Percentiles rank a stretch among this genome's conserved stretches.
phyloP scores from a whole-genome alignment of 495 filamentous ascomycete species.

The Penicillium herquei region DNA sequence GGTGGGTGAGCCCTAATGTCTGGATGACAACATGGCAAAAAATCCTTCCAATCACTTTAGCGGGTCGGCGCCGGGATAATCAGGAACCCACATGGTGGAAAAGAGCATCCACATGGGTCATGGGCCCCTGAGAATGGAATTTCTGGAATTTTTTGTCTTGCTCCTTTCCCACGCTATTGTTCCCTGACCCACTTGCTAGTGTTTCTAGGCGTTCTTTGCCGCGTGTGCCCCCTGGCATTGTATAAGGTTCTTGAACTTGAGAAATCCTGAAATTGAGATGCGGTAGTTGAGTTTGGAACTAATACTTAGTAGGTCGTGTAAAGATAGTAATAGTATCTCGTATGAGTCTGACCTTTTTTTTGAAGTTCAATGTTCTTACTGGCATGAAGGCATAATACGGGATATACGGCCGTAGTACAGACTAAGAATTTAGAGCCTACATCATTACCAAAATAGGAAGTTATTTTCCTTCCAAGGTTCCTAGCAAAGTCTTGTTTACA shows the following conservation, averaged over 20 bases:
- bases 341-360: too few relatives aligned
- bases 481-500: too few relatives aligned
- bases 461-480: too few relatives aligned
- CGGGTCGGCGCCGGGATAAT: not conserved
- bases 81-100: not conserved
- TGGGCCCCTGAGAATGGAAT: slow-evolving; percentile 18
- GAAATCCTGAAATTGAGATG: not conserved
- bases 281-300: too few relatives aligned
- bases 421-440: too few relatives aligned
- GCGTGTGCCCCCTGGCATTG: slow-evolving; percentile 12
- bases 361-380: too few relatives aligned
- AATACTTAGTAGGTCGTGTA: not conserved
- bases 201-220: slow-evolving; percentile 31
- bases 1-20: too few relatives aligned
- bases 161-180: slow-evolving; percentile 11
- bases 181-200: slow-evolving; percentile 33
- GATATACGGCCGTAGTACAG: too few relatives aligned
- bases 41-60: not conserved
- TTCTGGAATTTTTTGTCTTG: slow-evolving; percentile 13
- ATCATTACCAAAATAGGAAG: too few relatives aligned
- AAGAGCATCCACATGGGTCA: slow-evolving; percentile 3
- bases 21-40: not conserved
- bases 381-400: too few relatives aligned
- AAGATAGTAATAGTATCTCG: not conserved
- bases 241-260: not conserved